Evolutionary conservation across 371 early-diverging fungal genomes (phyloP).

Genomic region (Mortierella sp.): DNA sequence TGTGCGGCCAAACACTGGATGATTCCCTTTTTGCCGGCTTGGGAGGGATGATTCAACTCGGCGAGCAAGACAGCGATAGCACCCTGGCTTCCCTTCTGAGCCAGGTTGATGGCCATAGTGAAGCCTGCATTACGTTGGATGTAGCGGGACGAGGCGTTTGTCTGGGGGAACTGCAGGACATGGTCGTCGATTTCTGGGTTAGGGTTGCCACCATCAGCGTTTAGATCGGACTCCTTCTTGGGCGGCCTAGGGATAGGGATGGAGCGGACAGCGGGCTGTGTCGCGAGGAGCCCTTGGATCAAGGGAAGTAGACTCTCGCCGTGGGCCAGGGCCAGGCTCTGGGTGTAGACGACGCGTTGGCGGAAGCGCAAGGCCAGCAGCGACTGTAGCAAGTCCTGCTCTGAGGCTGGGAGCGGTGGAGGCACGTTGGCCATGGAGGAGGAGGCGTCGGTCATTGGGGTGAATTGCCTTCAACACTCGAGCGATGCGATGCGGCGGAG

Average conservation of each 20-base stretch:
- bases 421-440: neutral
- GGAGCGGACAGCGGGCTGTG: constrained; percentile 19
- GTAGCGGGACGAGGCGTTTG: constrained; percentile 41
- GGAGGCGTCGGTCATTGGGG: no score
- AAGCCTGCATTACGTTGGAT: constrained; percentile 22
- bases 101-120: constrained; percentile 29
- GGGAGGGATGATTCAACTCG: constrained; percentile 32
- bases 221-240: constrained; percentile 24
- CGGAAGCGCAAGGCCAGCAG: constrained; percentile 21
- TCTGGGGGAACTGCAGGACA: constrained; percentile 23
- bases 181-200: constrained; percentile 26
- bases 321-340: constrained; percentile 11
- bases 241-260: constrained; percentile 25
- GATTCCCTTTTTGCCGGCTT: constrained; percentile 33
- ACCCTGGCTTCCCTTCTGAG: constrained; percentile 10
- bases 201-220: constrained; percentile 49
- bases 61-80: constrained; percentile 26
- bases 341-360: constrained; percentile 22
- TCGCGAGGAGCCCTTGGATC: constrained; percentile 23
- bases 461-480: no score
- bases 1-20: constrained; percentile 19
- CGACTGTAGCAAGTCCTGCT: constrained; percentile 21
- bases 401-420: constrained; percentile 26
- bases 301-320: constrained; percentile 25
- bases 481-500: no score